Evolutionary conservation across 345 rosid genomes (phyloP).

Genomic region (Populus alba): DNA sequence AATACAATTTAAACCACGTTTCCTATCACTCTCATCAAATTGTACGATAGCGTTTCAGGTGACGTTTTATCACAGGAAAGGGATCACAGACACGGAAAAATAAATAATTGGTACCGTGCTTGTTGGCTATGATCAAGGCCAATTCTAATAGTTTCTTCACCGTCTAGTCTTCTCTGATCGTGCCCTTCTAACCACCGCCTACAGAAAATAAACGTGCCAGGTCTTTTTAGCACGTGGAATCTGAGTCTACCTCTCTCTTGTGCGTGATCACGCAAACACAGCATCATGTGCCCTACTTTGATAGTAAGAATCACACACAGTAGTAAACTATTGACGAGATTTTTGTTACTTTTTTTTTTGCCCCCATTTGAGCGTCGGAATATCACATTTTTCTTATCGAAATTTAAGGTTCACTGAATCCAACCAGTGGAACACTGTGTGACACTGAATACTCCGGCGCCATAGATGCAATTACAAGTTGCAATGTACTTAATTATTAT

Average conservation of each 20-base stretch:
- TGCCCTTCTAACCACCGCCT: neutral
- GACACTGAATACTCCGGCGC: neutral
- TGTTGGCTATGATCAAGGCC: neutral
- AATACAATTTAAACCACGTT: no score
- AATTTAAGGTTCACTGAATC: neutral
- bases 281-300: neutral
- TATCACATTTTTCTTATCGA: neutral
- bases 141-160: neutral
- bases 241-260: neutral
- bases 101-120: neutral
- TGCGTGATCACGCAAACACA: neutral
- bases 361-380: neutral
- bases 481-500: no score
- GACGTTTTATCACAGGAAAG: neutral
- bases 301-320: neutral
- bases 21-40: no score
- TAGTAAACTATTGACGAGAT: neutral
- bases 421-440: neutral
- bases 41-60: neutral
- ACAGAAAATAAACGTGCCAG: neutral
- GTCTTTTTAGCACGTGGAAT: neutral
- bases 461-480: no score
- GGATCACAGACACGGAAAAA: neutral
- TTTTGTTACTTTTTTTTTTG: no score
- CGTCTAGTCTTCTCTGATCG: neutral